Base-by-base conservation (phyloP, 192 early-diverging fungal species). In the Kickxella alabastrina region DNA sequence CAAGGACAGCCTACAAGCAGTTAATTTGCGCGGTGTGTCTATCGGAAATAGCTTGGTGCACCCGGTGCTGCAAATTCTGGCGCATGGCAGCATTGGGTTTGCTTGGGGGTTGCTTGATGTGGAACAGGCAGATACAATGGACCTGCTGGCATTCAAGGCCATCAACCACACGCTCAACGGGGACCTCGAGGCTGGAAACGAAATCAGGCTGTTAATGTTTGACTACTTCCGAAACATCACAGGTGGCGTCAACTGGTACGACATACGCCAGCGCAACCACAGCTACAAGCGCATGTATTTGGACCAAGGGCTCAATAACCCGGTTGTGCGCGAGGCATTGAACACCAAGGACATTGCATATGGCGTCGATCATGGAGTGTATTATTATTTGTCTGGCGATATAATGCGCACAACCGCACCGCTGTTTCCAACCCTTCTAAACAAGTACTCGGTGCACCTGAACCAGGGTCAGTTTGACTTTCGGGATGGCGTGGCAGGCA, bases 381-480 rank as follows among this genome's bases (percentile, higher is more conserved):
- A 71, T 52, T 55, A 59, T 25, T 50, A 69, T 31, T 46, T 89
- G 43, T 36, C 52, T 2, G 60, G 26, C 4, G 90, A 92, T 54
- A 82, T 86, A 34, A 87, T 87, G 83, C 83, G 81, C 43, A 71
- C 76, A 23, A 48, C 80, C 6, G 75, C 77, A 23, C 72, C 72
- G 24, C 64, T 83, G 43, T 74, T 90, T 4, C 72, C 73, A 0
- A 24, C 57, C 6, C 59, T 92, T 21, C 62, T 92, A 22, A 68
- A 81, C 36, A 55, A 62, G 21, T 78, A 79, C 52, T 49, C 57
- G 3, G 83, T 88, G 18, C 43, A 88, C 22, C 71, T 88, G 6
- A 87, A 65, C 54, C 90, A 92, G 65, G 90, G 86, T 4, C 79
- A 91, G 41, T 90, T 90, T 70, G 90, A 92, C 71, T 90, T 85